Evolutionary conservation across 1,139 yeast genomes (phyloP).

Genomic region (Protomyces macrosporus): DNA sequence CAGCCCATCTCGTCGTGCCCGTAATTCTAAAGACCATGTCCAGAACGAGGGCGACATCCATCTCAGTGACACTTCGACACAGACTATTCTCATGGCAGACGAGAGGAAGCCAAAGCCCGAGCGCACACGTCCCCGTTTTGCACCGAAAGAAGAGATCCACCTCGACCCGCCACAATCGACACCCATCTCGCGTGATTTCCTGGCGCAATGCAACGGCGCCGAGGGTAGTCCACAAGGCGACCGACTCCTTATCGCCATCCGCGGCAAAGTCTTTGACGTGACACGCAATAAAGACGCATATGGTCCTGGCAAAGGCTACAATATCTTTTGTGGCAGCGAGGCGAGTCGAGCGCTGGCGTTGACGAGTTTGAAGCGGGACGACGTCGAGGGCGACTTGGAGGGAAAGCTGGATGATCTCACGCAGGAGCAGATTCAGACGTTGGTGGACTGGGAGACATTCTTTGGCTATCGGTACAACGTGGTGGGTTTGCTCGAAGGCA

Average conservation of each 20-base stretch:
- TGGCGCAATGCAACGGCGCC: conserved; percentile 21
- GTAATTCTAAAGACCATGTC: not conserved
- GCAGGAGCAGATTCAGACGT: conserved; percentile 56
- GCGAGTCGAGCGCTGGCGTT: conserved; percentile 65
- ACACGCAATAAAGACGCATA: conserved; percentile 58
- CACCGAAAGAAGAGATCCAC: conserved; percentile 18
- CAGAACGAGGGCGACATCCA: not conserved
- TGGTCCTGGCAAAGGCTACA: conserved; percentile 72
- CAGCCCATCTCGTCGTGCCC: not conserved
- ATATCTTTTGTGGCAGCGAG: conserved; percentile 69
- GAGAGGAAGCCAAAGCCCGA: not conserved
- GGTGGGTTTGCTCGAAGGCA: conserved; percentile 35
- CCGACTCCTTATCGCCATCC: conserved; percentile 63
- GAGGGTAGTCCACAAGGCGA: conserved; percentile 38
- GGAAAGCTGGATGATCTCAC: conserved; percentile 58
- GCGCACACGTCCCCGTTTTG: conserved; percentile 14
- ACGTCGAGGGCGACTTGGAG: conserved; percentile 62
- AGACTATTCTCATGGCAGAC: not conserved
- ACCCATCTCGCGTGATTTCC: conserved; percentile 7
- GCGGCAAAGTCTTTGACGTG: conserved; percentile 74
- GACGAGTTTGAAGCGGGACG: conserved; percentile 49
- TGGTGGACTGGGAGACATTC: conserved; percentile 82
- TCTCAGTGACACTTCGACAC: not conserved
- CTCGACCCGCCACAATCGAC: conserved; percentile 17
- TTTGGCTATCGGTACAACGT: conserved; percentile 70